These are phyloP conservation scores for Zygoascus tannicola DNA, from an alignment of 805 yeast genomes.

Conservation along the genomic window DNA sequence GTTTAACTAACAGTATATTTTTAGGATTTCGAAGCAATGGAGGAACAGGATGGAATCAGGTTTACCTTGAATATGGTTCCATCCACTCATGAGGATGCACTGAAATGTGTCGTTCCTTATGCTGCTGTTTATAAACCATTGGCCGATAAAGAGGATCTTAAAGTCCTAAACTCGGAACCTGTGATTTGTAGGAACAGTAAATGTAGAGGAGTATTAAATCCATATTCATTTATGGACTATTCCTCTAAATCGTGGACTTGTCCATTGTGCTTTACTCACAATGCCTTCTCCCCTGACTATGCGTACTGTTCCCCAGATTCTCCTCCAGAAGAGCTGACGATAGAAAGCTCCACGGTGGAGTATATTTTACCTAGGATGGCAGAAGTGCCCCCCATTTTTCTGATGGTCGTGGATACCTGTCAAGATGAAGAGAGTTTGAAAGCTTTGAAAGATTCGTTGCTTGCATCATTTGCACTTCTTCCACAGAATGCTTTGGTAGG, in stretches of 20 bases:
- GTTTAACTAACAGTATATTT: too few species aligned
- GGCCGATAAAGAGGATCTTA: slow-evolving; percentile 57
- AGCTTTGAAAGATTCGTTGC: slow-evolving; percentile 72
- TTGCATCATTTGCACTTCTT: slow-evolving; percentile 63
- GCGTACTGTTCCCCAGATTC: slow-evolving; percentile 61
- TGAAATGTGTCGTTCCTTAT: slow-evolving; percentile 75
- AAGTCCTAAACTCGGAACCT: slow-evolving; percentile 69
- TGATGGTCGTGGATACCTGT: slow-evolving; percentile 79
- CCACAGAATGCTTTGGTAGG: slow-evolving; percentile 89
- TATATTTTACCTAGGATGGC: slow-evolving; percentile 59
- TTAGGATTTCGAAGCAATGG: slow-evolving; percentile 41
- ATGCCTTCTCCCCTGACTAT: slow-evolving; percentile 78
- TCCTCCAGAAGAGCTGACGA: slow-evolving; percentile 69
- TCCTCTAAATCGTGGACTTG: slow-evolving; percentile 75
- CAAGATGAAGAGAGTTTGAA: slow-evolving; percentile 78
- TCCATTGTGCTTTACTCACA: slow-evolving; percentile 68
- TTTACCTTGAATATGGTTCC: slow-evolving; percentile 80
- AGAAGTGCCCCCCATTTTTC: slow-evolving; percentile 74
- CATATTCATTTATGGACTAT: slow-evolving; percentile 61
- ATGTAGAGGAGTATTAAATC: slow-evolving; percentile 75
- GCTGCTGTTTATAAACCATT: slow-evolving; percentile 86
- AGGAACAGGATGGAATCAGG: slow-evolving; percentile 49
- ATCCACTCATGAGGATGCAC: slow-evolving; percentile 69
- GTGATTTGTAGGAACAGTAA: slow-evolving; percentile 52
- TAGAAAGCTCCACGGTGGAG: slow-evolving; percentile 67